Conservation (phyloP, 2,329 filamentous ascomycete species). For the Colletotrichum sp. region DNA sequence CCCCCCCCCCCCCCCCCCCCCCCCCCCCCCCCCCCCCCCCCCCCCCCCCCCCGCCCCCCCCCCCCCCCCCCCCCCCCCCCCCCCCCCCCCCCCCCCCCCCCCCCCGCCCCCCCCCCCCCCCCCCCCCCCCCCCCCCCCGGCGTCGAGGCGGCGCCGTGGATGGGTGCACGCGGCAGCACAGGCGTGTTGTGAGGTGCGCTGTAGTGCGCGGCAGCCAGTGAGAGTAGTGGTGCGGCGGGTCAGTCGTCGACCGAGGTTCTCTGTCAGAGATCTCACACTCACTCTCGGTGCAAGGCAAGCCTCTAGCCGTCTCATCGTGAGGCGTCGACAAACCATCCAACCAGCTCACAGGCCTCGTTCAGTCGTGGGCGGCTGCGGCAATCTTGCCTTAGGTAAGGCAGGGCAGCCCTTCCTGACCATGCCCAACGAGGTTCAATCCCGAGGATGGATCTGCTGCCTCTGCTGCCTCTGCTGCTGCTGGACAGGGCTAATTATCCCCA, state of each 20-base stretch:
- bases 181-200: neutral
- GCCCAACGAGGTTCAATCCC: neutral
- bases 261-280: neutral
- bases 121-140: too few species aligned
- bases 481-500: neutral
- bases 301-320: neutral
- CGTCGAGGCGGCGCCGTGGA: neutral
- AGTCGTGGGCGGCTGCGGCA: neutral
- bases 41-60: too few species aligned
- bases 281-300: neutral
- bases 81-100: too few species aligned
- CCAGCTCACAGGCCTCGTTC: neutral
- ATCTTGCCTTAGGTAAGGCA: neutral
- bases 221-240: neutral
- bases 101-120: too few species aligned
- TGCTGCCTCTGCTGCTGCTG: too few species aligned
- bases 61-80: too few species aligned
- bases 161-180: neutral
- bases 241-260: neutral
- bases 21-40: too few species aligned
- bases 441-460: neutral
- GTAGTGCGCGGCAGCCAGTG: neutral
- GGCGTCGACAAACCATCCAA: neutral
- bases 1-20: too few species aligned
- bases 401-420: neutral